A percentile compares a stretch with the other conserved stretches of the same genome.
phyloP scores from a whole-genome alignment of 2,329 filamentous ascomycete species.

The Colletotrichum sp. region DNA sequence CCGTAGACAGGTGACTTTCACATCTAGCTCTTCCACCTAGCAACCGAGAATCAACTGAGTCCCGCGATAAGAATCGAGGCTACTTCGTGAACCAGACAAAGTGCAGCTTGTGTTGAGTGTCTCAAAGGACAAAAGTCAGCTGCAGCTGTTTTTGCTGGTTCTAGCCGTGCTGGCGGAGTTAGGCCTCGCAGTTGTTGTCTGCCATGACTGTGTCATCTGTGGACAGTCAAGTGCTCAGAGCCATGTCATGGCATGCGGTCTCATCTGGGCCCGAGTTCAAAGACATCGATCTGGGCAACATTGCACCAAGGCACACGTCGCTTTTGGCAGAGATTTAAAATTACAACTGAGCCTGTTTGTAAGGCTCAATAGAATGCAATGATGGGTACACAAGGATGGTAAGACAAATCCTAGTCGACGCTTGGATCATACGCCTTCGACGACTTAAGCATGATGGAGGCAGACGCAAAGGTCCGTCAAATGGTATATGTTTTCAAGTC shows the following conservation, averaged over 20 bases:
- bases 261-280: neutral
- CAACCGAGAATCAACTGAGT: neutral
- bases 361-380: neutral
- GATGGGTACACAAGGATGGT: neutral
- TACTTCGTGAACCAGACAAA: neutral
- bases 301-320: neutral
- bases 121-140: neutral
- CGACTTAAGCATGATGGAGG: neutral
- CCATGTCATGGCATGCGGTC: neutral
- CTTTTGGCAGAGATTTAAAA: neutral
- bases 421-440: neutral
- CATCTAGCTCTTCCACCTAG: neutral
- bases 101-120: neutral
- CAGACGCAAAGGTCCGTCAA: neutral
- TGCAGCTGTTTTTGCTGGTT: neutral
- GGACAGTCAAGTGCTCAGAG: neutral
- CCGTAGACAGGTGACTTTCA: neutral
- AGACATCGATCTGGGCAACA: fast-evolving
- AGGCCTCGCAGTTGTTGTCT: neutral
- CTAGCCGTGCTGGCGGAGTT: no score
- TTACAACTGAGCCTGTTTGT: neutral
- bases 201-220: neutral
- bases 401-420: neutral
- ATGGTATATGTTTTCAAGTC: fast-evolving
- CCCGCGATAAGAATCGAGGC: neutral